Conservation (phyloP, 441 rosid species). For the Populus hybrid region DNA sequence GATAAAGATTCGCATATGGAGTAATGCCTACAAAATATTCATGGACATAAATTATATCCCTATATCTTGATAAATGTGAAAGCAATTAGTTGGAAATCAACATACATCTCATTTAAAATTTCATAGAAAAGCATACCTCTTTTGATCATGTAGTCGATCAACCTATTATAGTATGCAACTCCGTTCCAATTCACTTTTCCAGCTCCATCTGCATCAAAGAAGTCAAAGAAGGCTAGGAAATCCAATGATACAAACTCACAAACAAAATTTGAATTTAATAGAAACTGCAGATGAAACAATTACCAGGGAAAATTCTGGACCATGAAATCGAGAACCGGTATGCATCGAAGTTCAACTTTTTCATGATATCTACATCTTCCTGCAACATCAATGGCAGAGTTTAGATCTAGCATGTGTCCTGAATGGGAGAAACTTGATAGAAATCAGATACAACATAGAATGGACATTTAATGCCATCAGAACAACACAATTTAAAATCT, state of each 20-base stretch:
- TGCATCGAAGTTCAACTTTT: constrained; percentile 73
- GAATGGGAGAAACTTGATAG: neutral
- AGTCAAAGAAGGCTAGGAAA: neutral
- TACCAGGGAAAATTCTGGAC: constrained; percentile 96
- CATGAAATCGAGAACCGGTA: constrained; percentile 95
- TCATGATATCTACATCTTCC: constrained; percentile 85
- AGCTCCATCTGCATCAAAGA: constrained; percentile 57
- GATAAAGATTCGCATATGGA: constrained; percentile 81
- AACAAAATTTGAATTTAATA: neutral
- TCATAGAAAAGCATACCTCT: constrained; percentile 40
- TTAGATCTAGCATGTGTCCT: neutral
- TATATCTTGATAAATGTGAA: neutral
- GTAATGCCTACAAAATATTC: constrained; percentile 59
- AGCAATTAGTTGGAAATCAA: neutral
- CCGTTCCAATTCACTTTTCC: constrained; percentile 85
- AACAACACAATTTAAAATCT: neutral
- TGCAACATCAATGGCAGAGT: constrained; percentile 24
- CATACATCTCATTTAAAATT: neutral
- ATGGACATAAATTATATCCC: neutral
- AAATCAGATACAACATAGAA: neutral
- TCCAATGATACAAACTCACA: neutral
- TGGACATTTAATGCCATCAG: neutral
- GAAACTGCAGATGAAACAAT: constrained; percentile 2
- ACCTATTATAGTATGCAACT: constrained; percentile 82
- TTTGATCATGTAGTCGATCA: constrained; percentile 67